These are phyloP conservation scores for Microbotryomycetes sp. DNA, from an alignment of 1,284 basidiomycete species.

Conservation along the genomic window DNA sequence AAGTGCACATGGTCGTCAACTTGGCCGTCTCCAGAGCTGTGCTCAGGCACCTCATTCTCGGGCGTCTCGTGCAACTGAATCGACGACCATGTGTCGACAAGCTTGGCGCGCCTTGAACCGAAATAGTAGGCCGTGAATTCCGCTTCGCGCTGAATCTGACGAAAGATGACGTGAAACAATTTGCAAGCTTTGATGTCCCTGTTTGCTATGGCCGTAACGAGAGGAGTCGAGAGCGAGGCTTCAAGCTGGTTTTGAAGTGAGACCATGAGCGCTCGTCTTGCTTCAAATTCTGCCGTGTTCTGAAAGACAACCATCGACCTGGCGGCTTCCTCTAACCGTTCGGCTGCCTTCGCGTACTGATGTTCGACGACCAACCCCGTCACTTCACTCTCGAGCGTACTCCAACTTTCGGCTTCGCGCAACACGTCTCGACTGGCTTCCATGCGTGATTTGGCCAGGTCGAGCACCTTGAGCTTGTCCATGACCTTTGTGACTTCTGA, in stretches of 20 bases:
- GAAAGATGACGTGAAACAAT: constrained; percentile 76
- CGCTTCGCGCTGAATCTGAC: constrained; percentile 76
- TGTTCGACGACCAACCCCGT: constrained; percentile 62
- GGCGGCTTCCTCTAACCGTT: constrained; percentile 75
- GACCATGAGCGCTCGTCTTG: constrained; percentile 70
- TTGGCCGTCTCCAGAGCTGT: constrained; percentile 44
- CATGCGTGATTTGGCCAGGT: constrained; percentile 76
- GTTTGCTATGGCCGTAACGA: constrained; percentile 71
- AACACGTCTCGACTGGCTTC: constrained; percentile 75
- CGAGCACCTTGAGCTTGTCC: constrained; percentile 66
- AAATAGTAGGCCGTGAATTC: constrained; percentile 93
- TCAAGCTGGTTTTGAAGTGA: constrained; percentile 90
- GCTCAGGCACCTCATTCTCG: constrained; percentile 49
- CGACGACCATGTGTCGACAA: constrained; percentile 62
- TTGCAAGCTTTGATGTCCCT: constrained; percentile 66
- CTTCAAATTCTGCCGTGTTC: constrained; percentile 78
- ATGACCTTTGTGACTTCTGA: constrained; percentile 52
- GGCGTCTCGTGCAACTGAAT: constrained; percentile 31
- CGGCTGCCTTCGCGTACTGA: constrained; percentile 75
- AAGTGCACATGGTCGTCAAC: constrained; percentile 5
- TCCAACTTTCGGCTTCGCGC: constrained; percentile 88
- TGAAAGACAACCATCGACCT: constrained; percentile 83
- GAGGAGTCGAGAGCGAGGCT: constrained; percentile 72
- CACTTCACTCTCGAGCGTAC: constrained; percentile 83
- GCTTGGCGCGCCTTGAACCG: constrained; percentile 60